A percentile compares a stretch with the other conserved stretches of the same genome.
Evolutionary conservation across 495 filamentous ascomycete species (phyloP).

Genomic region (Clohesyomyces aquaticus): DNA sequence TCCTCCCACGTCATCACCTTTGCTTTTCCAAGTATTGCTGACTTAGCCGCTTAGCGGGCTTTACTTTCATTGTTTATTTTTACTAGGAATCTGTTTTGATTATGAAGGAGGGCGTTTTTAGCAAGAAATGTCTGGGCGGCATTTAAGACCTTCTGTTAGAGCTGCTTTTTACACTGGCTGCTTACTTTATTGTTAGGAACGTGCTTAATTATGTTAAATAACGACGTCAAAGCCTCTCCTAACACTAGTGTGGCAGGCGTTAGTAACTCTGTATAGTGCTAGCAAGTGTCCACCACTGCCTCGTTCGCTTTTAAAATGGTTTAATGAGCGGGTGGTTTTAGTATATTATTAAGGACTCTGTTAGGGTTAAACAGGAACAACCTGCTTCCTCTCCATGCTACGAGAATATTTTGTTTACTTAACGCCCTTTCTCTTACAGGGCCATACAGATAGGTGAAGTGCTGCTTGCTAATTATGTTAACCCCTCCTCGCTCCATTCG

Average conservation of each 20-base stretch:
- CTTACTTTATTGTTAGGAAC: background rate
- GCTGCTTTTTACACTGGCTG: background rate
- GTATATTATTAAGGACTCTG: background rate
- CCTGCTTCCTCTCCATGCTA: background rate
- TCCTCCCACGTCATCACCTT: background rate
- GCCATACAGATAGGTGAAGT: slow-evolving; percentile 1
- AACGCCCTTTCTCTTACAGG: background rate
- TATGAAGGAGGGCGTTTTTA: background rate
- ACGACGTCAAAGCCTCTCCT: background rate
- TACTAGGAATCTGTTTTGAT: background rate
- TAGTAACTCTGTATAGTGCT: background rate
- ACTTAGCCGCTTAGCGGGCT: background rate
- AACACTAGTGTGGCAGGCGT: background rate
- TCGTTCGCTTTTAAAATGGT: background rate
- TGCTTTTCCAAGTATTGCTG: background rate
- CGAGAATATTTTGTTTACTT: background rate
- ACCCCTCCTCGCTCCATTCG: background rate
- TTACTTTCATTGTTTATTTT: slow-evolving; percentile 1
- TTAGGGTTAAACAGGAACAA: background rate
- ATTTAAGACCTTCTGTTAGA: background rate
- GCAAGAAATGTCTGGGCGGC: background rate
- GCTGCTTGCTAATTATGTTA: background rate
- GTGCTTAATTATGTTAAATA: background rate
- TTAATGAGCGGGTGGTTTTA: background rate
- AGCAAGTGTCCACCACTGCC: background rate